phyloP scores from a whole-genome alignment of 345 rosid species.

The Bruguiera gymnorhiza region DNA sequence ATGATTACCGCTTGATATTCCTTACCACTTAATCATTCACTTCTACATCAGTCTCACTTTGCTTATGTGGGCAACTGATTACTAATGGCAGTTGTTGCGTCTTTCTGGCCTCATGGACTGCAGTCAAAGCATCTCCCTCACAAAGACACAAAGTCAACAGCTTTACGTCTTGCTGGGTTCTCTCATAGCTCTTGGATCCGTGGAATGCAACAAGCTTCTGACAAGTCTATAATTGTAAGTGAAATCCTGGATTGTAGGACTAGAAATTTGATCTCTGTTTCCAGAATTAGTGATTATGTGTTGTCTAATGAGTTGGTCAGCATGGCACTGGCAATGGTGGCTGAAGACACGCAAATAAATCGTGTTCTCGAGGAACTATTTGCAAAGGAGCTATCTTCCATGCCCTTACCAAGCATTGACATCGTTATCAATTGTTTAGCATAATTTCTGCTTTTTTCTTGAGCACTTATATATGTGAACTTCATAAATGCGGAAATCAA shows the following conservation, averaged over 20 bases:
- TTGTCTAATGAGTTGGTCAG: constrained; percentile 87
- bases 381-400: constrained; percentile 60
- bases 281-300: constrained; percentile 89
- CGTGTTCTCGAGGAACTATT: constrained; percentile 88
- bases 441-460: no score
- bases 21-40: no score
- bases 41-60: no score
- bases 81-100: no score
- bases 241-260: constrained; percentile 95
- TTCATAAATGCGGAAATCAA: no score
- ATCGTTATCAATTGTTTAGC: background rate
- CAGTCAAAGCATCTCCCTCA: constrained; percentile 85
- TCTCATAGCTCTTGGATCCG: constrained; percentile 87
- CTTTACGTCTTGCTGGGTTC: constrained; percentile 51
- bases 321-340: constrained; percentile 96
- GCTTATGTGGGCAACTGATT: no score
- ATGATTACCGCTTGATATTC: no score
- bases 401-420: background rate
- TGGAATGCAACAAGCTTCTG: constrained; percentile 92
- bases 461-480: no score
- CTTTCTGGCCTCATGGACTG: constrained; percentile 12
- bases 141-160: constrained; percentile 48
- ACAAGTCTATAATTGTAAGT: constrained; percentile 77
- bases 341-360: constrained; percentile 91
- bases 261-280: constrained; percentile 83